phyloP scores from a whole-genome alignment of 129 eudicot species.

The Lactuca sativa region DNA sequence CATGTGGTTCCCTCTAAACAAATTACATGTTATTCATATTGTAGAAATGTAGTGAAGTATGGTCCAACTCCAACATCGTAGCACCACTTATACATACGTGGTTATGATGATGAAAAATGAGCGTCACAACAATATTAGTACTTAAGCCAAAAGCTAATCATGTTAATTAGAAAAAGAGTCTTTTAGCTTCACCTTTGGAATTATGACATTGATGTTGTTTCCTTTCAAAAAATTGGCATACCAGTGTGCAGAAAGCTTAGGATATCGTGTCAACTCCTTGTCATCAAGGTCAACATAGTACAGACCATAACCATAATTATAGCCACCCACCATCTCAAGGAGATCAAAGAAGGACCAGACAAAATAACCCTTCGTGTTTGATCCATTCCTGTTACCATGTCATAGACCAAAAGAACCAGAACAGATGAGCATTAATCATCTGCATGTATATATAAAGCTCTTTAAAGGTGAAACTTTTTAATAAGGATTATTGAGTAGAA shows the following conservation, averaged over 20 bases:
- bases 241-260: conserved; percentile 58
- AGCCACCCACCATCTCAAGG: conserved; percentile 36
- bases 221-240: conserved; percentile 46
- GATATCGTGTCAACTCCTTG: conserved; percentile 46
- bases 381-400: conserved; percentile 46
- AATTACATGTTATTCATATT: background rate
- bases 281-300: conserved; percentile 50
- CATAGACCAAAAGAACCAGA: background rate
- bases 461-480: background rate
- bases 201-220: conserved; percentile 22
- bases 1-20: background rate
- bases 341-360: conserved; percentile 54
- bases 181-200: conserved; percentile 8
- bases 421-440: too few species aligned
- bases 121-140: background rate
- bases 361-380: conserved; percentile 51
- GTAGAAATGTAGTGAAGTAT: too few species aligned
- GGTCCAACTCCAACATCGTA: background rate
- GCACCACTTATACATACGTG: background rate
- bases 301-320: conserved; percentile 34
- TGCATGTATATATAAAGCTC: too few species aligned
- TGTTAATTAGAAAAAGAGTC: conserved; percentile 6
- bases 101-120: background rate
- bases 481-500: background rate
- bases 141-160: conserved; percentile 2